Evolutionary conservation across 1,284 basidiomycete species (phyloP).

Genomic region (Trichosporon faecale): DNA sequence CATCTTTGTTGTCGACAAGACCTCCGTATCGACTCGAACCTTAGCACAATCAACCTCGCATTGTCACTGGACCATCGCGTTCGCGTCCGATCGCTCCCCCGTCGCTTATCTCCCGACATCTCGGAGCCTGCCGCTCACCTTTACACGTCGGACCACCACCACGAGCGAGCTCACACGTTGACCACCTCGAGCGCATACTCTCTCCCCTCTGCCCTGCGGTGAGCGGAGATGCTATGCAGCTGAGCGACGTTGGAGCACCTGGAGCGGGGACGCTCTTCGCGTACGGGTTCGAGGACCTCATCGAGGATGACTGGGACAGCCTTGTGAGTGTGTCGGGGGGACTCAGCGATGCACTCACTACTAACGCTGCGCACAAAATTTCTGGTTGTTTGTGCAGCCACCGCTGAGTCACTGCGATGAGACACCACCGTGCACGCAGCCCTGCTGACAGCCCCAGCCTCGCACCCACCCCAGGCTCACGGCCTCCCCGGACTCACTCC

Average conservation of each 20-base stretch:
- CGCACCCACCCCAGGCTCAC: conserved; percentile 19
- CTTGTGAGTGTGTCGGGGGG: conserved; percentile 17
- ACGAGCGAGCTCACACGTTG: neutral
- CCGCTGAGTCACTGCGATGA: neutral
- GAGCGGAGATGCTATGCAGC: conserved; percentile 6
- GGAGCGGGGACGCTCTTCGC: conserved; percentile 44
- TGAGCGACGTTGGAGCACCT: conserved; percentile 31
- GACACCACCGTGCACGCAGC: neutral
- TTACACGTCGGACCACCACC: neutral
- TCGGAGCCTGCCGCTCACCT: neutral
- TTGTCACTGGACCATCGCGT: neutral
- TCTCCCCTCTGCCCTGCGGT: neutral
- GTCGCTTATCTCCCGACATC: neutral
- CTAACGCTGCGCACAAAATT: neutral
- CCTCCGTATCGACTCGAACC: neutral
- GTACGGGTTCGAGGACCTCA: conserved; percentile 22
- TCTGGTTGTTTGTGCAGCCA: neutral
- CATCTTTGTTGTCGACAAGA: neutral
- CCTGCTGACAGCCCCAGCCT: conserved; percentile 21
- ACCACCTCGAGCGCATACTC: neutral
- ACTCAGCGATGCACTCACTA: neutral
- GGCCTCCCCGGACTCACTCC: conserved; percentile 45
- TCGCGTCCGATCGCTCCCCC: neutral
- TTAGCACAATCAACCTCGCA: neutral
- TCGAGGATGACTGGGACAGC: conserved; percentile 22